These are phyloP conservation scores for Waltiozyma sp. DNA, from an alignment of 1,139 yeast species.

Conservation along the genomic window DNA sequence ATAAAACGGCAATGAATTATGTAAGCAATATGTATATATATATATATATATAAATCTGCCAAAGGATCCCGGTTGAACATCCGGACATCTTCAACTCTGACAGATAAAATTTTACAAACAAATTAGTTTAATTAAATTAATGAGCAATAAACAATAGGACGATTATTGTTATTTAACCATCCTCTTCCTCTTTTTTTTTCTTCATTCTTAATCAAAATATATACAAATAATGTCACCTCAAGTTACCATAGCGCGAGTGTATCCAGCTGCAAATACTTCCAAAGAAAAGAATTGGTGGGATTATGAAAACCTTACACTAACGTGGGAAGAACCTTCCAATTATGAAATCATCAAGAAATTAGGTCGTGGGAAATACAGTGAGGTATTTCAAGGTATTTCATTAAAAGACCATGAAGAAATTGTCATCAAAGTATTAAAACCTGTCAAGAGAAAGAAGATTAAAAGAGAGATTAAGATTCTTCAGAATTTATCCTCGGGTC, in stretches of 20 bases:
- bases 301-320: conserved; percentile 57
- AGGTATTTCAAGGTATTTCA: conserved; percentile 56
- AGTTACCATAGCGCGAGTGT: conserved; percentile 38
- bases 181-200: no score
- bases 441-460: conserved; percentile 71
- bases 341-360: conserved; percentile 63
- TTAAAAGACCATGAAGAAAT: conserved; percentile 31
- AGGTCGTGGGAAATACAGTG: conserved; percentile 74
- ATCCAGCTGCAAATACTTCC: conserved; percentile 51
- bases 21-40: no score
- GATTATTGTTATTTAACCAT: no score
- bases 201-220: no score
- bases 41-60: no score
- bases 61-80: no score
- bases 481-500: conserved; percentile 67
- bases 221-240: conserved; percentile 1
- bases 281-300: conserved; percentile 72
- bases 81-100: no score
- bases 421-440: conserved; percentile 68
- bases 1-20: no score
- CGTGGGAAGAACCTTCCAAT: conserved; percentile 60
- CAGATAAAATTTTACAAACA: no score
- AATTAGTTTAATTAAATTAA: no score
- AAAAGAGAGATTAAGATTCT: conserved; percentile 67
- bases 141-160: no score